Percentiles rank a stretch among this genome's conserved stretches.
These are phyloP conservation scores for Achaetomiella virescens DNA, from an alignment of 495 filamentous ascomycete genomes.

Conservation along the genomic window DNA sequence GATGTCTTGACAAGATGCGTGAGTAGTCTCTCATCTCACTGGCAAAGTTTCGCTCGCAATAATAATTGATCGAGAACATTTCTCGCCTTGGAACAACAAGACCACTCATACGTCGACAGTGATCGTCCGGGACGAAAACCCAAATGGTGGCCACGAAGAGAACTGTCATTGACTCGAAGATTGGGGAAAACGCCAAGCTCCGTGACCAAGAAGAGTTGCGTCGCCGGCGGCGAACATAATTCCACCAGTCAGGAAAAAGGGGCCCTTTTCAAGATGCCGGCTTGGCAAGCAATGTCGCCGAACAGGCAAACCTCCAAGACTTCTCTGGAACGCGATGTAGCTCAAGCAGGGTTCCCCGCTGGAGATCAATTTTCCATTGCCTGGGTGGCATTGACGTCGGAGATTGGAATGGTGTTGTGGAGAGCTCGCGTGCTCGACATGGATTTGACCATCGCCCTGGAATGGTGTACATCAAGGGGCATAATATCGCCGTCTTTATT, in stretches of 20 bases:
- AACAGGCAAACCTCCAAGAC: conserved; percentile 6
- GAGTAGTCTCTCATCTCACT: too few relatives aligned
- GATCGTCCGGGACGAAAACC: too few relatives aligned
- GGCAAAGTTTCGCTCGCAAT: too few relatives aligned
- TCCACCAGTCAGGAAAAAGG: conserved; percentile 1
- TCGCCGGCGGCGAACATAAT: background rate
- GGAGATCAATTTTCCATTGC: conserved; percentile 10
- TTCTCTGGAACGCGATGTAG: background rate
- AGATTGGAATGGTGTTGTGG: background rate
- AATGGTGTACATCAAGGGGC: background rate
- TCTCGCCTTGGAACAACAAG: too few relatives aligned
- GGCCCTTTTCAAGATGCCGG: background rate
- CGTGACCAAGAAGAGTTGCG: background rate
- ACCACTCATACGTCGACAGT: too few relatives aligned
- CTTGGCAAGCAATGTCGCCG: conserved; percentile 2
- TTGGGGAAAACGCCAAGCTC: too few relatives aligned
- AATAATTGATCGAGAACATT: too few relatives aligned
- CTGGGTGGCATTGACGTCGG: background rate
- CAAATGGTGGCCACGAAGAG: too few relatives aligned
- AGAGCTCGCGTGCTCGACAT: background rate
- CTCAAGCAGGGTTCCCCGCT: conserved; percentile 17
- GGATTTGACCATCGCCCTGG: background rate
- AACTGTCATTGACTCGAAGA: too few relatives aligned
- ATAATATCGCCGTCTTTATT: background rate
- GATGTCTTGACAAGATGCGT: too few relatives aligned